Evolutionary conservation across 2,329 filamentous ascomycete species (phyloP), one percentile per base, ranked within the genome.

Genomic region (Colletotrichum endophyticum): DNA sequence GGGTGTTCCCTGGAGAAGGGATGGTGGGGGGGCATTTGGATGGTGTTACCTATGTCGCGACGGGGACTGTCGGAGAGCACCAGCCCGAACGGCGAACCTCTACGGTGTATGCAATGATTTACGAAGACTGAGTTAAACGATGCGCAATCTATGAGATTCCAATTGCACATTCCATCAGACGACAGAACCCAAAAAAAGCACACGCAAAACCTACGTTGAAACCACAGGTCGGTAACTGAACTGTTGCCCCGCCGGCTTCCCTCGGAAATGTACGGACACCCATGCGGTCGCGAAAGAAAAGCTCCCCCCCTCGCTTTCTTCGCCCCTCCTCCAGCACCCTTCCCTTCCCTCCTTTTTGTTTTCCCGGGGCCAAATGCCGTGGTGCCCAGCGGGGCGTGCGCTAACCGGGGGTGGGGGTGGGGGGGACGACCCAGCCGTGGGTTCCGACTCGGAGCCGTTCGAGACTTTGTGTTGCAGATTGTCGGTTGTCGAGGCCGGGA

Each of bases 321-420:
- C 36, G 8, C 39, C 39, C 39, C 39, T 44, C 39, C 39, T 12
- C 9, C 39, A 44, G 39, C 34, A 13, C 34, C 34, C 25, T 27
- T 27, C 13, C 57, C 4, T 34, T 57, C 53, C 66, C 66, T 69
- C 53, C 66, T 69, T 69, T 69, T 61, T 63, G 68, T 70, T 70
- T 70, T 70, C 68, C 68, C 68, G 68, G 57, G 25, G 28, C 57
- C 68, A 70, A 70, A 53, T 70, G 68, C 68, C 68, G 68, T 63
- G 68, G 11, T 27, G 9, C 1, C 57, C 68, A 28, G 67, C 28
- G 67, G 67, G 57, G 34, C 67, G 22, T 62, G 27, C 32, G 32
- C 66, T 6, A 44, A 25, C 19, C 44, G 25, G 53, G 22, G 66
- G 34, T n/a, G 66, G 66, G 30, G 53, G 53, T 39, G 62, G 61